Base-by-base conservation (phyloP, 192 early-diverging fungal genomes). In the Neocallimastix lanati region DNA sequence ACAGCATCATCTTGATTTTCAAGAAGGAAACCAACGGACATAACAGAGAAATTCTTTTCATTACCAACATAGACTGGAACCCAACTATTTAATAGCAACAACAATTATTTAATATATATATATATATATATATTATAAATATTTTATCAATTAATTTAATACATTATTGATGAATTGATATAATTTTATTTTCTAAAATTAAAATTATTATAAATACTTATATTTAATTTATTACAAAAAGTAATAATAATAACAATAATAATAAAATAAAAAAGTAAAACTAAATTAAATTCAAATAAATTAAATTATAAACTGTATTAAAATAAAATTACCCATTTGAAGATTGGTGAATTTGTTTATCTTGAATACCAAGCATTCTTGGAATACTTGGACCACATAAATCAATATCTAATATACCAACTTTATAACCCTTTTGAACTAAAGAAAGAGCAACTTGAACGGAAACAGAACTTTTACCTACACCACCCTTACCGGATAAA, bases 1-100 rank as follows among this genome's bases (percentile, higher is more conserved):
- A 99, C 94, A 29, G 98, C 94, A 80, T 96, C 92, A 81, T 97
- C 91, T 79, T 92, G 93, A 82, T 88, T 92, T 37, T 89, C 89
- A 78, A 99, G 87, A 83, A 99, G 88, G 78, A 98, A 99, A 58
- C 94, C 96, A 76, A 99, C 95, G 9, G 96, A 98, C 97, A 99
- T 99, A 77, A 95, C 96, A 25, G 88, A 88, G 4, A 94, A 83
- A 77, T 85, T 85, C 80, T 94, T 89, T 33, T 87, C 86, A 78
- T 89, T 82, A 81, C 93, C 93, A 2, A 88, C 88, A 82, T 83
- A 93, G 15, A 93, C 92, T n/a, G 93, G 93, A 25, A 93, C 92
- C 93, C 93, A 94, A 78, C 89, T 25, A 82, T 77, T 33, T 33
- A n/a, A n/a, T n/a, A n/a, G n/a, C n/a, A n/a, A n/a, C n/a, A n/a